Evolutionary conservation across 1,284 basidiomycete genomes (phyloP), one percentile per base, ranked within the genome.

Genomic region (Sporisorium sorghi): DNA sequence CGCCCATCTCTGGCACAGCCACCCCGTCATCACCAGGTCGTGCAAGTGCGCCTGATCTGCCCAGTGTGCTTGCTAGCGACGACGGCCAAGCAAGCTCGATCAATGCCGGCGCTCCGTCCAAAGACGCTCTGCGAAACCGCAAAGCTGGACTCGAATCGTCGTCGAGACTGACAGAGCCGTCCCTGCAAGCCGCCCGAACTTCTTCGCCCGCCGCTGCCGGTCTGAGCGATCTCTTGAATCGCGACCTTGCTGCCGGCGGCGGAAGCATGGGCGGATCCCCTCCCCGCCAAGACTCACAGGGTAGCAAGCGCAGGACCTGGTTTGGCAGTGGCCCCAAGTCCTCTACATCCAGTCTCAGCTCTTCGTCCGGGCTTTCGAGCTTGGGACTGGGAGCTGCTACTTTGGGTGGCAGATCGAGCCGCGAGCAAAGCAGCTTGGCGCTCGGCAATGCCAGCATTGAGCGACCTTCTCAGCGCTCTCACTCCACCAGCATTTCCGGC

Each of bases 401-500:
- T 1, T 55, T 72, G 9, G 63, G 58, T 6, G 62, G 58, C 8
- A 61, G 66, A 33, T 61, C 55, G 23, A 52, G 32, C 14, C 59
- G 73, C 12, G 73, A 76, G 46, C 76, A 80, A 37, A 78, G 78
- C 49, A 81, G 79, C 51, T 48, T 81, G 24, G 79, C 79, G 3
- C 73, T 78, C 32, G 79, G 79, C 17, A 79, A 70, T 35, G 79
- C 79, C 30, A 79, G 77, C 55, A 71, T 79, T 21, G 65, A 73
- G 24, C 59, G 71, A 23, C 71, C 64, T 11, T 63, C 55, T 5
- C 64, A 66, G n/a, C 67, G 62, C 12, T 57, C 56, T 2, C 52
- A 71, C 47, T 63, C 64, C 8, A 47, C 57, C 46, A 55, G 42
- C 43, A 42, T 62, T n/a, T 57, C 69, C 3, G 52, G 14, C 28